These are phyloP conservation scores for Crithidia acanthocephali DNA, from an alignment of 208 protist genomes.

Conservation along the genomic window DNA sequence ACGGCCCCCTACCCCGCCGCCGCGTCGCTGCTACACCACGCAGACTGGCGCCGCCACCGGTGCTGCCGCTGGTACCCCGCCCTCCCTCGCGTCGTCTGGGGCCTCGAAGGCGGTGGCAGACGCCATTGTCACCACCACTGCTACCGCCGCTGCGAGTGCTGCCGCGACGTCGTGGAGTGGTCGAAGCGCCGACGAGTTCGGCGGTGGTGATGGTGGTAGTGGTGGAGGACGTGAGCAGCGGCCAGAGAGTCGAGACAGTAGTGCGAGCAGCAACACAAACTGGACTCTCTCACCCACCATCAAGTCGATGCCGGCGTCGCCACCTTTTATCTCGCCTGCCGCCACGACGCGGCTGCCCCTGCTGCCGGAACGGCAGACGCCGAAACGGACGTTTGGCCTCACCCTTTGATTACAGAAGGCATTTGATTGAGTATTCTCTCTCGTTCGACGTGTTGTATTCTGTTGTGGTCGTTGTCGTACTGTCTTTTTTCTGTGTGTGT, in stretches of 20 bases:
- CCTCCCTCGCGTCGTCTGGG: neutral
- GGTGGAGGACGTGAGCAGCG: neutral
- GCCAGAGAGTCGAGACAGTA: neutral
- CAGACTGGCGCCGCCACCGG: neutral
- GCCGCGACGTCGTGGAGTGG: neutral
- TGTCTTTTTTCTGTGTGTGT: neutral
- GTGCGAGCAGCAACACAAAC: constrained; percentile 12
- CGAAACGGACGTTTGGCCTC: neutral
- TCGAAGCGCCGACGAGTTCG: neutral
- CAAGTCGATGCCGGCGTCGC: neutral
- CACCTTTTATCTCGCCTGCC: neutral
- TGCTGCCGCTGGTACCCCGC: neutral
- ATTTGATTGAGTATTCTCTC: neutral
- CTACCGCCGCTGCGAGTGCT: neutral
- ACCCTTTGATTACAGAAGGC: neutral
- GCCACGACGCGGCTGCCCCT: constrained; percentile 3
- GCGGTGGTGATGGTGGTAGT: neutral
- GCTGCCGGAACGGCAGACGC: constrained; percentile 1
- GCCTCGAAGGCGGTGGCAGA: neutral
- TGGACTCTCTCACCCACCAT: constrained; percentile 10
- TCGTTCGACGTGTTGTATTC: neutral
- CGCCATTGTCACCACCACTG: neutral
- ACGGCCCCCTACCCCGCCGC: constrained; percentile 31
- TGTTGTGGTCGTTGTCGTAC: neutral
- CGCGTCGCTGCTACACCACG: constrained; percentile 18